Percentiles rank a stretch among this genome's conserved stretches.
Conservation (phyloP, 768 basidiomycete genomes). For the Xerocomellus amylosporus region DNA sequence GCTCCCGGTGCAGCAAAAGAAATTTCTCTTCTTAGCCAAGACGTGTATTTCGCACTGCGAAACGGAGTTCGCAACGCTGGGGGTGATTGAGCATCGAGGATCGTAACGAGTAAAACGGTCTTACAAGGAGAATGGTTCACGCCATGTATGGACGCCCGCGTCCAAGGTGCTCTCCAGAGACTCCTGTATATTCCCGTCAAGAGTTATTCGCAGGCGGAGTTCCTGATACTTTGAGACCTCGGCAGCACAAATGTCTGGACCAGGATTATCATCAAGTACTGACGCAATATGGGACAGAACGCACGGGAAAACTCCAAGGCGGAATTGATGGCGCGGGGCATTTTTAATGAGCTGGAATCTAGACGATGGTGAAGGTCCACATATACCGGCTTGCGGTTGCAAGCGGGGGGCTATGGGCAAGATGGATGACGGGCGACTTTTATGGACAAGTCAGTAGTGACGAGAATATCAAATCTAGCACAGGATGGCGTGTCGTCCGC, state of each 20-base stretch:
- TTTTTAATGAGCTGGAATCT: slow-evolving; percentile 9
- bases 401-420: slow-evolving; percentile 35
- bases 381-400: slow-evolving; percentile 25
- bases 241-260: slow-evolving; percentile 22
- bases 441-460: slow-evolving; percentile 17
- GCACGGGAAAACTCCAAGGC: slow-evolving; percentile 27
- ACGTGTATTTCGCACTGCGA: slow-evolving; percentile 30
- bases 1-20: slow-evolving; percentile 27
- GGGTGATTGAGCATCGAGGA: slow-evolving; percentile 9
- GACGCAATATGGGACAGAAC: background rate
- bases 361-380: slow-evolving; percentile 13
- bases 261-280: background rate
- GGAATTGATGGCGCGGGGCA: slow-evolving; percentile 18
- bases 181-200: slow-evolving; percentile 30
- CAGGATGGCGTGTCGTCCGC: slow-evolving; percentile 32
- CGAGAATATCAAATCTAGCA: slow-evolving; percentile 33
- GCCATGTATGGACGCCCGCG: slow-evolving; percentile 27
- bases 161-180: slow-evolving; percentile 28
- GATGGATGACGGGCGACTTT: slow-evolving; percentile 24
- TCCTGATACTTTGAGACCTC: slow-evolving; percentile 24
- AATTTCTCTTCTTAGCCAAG: slow-evolving; percentile 26
- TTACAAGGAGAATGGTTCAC: slow-evolving; percentile 30
- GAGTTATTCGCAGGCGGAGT: slow-evolving; percentile 25
- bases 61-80: slow-evolving; percentile 16
- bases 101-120: background rate